Base-by-base conservation (phyloP, 2,329 filamentous ascomycete species). In the Rutstroemia sp. region DNA sequence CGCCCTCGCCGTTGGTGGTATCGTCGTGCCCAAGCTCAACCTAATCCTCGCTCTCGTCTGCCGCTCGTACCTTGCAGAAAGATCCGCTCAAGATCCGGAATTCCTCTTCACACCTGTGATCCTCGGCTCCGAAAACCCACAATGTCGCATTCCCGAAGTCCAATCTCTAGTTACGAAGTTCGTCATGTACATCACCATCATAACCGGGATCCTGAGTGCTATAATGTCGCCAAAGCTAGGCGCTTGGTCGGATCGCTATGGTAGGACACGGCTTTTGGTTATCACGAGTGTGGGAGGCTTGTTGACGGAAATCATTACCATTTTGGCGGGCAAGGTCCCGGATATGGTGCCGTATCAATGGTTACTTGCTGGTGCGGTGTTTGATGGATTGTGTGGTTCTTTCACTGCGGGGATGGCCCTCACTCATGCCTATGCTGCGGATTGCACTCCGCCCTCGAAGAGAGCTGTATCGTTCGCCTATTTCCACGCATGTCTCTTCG, bases 401-500 rank as follows among this genome's bases (percentile, higher is more conserved):
- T 96, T 96, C 69, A 95, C 91, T 1, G 83, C 90, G 0, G 87
- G 86, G 27, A 87, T 87, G 75, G 84, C 87, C 47, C 75, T 86
- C 19, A 85, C 83, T 21, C 86, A 95, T 70, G 90, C 92, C 0
- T 99, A 97, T 71, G 86, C 88, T 12, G 86, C 90, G 42, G 94
- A 99, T 71, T 96, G 90, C 71, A 92, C 91, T 0, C 77, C 87
- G 4, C 88, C 91, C 0, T 86, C 88, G 30, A 83, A 82, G 66
- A 84, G 94, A 19, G 88, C 87, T 58, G 87, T 95, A 7, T 83
- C 85, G 4, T 94, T 97, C 70, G 92, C 90, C 6, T 92, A 92
- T 69, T 86, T 97, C 65, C 90, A 97, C 66, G 91, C 90, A 10
- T 91, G 87, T 63, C 77, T 99, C 8, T 97, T 96, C 71, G 79